Evolutionary conservation across 164 flowering plant genomes (phyloP).

Genomic region (Vitis rupestris): DNA sequence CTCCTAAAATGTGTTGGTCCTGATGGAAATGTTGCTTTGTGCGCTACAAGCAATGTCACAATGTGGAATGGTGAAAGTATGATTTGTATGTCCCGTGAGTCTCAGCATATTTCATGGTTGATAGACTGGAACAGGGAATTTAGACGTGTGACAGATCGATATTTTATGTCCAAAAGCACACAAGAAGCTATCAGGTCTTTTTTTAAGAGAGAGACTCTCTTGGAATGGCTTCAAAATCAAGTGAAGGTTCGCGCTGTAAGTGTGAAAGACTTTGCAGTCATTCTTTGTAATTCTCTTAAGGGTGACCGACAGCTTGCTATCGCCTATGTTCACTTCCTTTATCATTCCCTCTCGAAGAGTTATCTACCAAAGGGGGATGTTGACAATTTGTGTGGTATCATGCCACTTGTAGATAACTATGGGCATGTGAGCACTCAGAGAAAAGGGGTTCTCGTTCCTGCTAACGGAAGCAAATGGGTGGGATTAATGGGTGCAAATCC

Average conservation of each 20-base stretch:
- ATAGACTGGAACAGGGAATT: conserved; percentile 50
- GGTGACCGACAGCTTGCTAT: conserved; percentile 24
- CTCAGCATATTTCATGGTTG: conserved; percentile 36
- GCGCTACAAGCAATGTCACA: conserved; percentile 13
- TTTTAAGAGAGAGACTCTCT: conserved; percentile 13
- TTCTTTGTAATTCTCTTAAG: conserved; percentile 8
- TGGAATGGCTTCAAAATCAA: conserved; percentile 32
- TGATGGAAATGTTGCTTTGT: conserved; percentile 16
- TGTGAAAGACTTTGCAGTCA: conserved; percentile 29
- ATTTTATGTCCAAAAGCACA: conserved; percentile 34
- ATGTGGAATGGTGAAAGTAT: background rate
- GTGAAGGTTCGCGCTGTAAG: conserved; percentile 14
- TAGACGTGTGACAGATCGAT: conserved; percentile 7
- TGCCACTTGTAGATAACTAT: conserved; percentile 52
- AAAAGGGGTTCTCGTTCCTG: conserved; percentile 58
- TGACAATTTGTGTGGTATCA: conserved; percentile 22
- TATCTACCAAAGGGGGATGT: conserved; percentile 23
- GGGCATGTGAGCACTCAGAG: conserved; percentile 22
- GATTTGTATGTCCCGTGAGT: conserved; percentile 14
- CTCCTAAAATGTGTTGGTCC: conserved; percentile 32
- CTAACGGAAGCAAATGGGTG: conserved; percentile 61
- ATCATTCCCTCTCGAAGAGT: conserved; percentile 28
- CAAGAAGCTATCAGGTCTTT: conserved; percentile 25
- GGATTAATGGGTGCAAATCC: conserved; percentile 51
- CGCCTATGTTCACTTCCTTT: conserved; percentile 42